phyloP scores from a whole-genome alignment of 768 basidiomycete genomes.

The Psilocybe sp. region DNA sequence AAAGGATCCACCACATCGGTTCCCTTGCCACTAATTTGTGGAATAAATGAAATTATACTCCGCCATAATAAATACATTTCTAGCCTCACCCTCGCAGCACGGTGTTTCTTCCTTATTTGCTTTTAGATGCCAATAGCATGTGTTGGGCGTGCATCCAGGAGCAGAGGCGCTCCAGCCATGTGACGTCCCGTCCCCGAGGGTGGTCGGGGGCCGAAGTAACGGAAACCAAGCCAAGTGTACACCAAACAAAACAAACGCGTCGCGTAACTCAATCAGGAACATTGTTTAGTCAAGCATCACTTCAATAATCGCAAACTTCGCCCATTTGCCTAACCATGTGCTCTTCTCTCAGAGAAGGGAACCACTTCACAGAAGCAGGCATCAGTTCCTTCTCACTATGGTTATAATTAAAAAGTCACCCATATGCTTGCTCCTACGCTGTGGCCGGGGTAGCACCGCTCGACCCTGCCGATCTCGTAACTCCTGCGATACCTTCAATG shows the following conservation, averaged over 20 bases:
- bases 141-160: too few relatives aligned
- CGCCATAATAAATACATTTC: background rate
- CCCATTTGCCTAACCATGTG: conserved; percentile 28
- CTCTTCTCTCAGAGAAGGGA: conserved; percentile 19
- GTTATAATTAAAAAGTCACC: background rate
- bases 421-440: conserved; percentile 10
- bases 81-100: too few relatives aligned
- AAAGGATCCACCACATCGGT: conserved; percentile 3
- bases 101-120: too few relatives aligned
- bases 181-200: conserved; percentile 12
- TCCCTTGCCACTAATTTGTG: background rate
- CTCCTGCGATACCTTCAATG: conserved; percentile 61
- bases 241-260: conserved; percentile 48
- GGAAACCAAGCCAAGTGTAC: conserved; percentile 9
- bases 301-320: conserved; percentile 6
- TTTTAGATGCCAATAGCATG: too few relatives aligned
- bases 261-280: conserved; percentile 36
- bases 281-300: conserved; percentile 4
- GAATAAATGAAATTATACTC: too few relatives aligned
- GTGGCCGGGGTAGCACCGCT: conserved; percentile 34
- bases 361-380: conserved; percentile 6
- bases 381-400: background rate
- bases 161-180: background rate
- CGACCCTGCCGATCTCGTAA: conserved; percentile 22
- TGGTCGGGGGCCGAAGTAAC: conserved; percentile 15